Evolutionary conservation across 495 filamentous ascomycete genomes (phyloP).

Genomic region (Annulohypoxylon stygium): DNA sequence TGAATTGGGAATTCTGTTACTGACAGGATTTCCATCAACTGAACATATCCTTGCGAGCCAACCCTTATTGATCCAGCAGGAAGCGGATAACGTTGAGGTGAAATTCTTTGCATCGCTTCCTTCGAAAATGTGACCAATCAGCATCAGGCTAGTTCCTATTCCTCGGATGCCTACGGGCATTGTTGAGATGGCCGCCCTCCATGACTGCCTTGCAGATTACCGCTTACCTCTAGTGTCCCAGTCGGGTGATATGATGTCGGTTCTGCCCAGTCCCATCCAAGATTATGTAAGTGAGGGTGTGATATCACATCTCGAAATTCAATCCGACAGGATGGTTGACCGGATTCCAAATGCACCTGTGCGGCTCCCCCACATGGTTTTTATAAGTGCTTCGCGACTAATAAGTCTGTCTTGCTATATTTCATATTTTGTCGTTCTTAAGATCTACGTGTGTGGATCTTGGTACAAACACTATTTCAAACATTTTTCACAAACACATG

Average conservation of each 20-base stretch:
- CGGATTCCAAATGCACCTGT: neutral
- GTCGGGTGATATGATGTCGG: constrained; percentile 24
- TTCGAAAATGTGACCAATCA: constrained; percentile 28
- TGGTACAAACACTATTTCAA: neutral
- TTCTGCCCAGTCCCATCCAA: constrained; percentile 9
- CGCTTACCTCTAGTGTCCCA: constrained; percentile 15
- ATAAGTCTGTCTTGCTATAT: neutral
- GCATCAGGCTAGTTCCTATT: neutral
- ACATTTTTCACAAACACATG: neutral
- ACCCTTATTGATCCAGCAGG: constrained; percentile 24
- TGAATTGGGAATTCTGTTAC: constrained; percentile 5
- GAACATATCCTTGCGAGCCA: constrained; percentile 13
- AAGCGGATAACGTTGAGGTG: constrained; percentile 27
- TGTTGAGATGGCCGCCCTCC: neutral
- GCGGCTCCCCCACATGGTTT: constrained; percentile 13
- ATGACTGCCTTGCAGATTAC: constrained; percentile 14
- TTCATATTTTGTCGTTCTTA: neutral
- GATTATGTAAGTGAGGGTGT: constrained; percentile 12
- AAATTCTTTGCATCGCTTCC: constrained; percentile 17
- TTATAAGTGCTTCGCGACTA: neutral
- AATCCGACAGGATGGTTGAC: constrained; percentile 7
- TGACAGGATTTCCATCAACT: constrained; percentile 1
- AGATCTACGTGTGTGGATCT: neutral
- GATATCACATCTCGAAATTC: constrained; percentile 16
- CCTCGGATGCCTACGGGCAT: neutral